Evolutionary conservation across 129 eudicot species (phyloP), one percentile per base, ranked within the genome.

Genomic region (Arctium minus): DNA sequence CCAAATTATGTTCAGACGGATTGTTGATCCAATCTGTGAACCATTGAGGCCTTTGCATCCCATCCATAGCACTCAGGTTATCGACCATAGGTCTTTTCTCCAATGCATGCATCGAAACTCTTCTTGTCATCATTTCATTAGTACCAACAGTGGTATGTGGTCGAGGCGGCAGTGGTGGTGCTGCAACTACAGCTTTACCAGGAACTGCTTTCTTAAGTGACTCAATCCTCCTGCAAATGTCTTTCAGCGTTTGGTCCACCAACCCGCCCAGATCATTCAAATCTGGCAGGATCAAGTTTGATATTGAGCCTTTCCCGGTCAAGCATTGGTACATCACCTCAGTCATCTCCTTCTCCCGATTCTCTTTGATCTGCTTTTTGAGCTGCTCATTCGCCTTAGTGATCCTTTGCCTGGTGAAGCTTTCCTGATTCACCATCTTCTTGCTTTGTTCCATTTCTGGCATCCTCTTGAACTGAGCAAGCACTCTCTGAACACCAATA

Each of bases 391-490:
- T 72, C 1, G 86, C 76, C 50, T 86, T 86, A 1, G 64, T 78
- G 53, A 86, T 86, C 67, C 88, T 81, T 67, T 86, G 79, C 80
- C 76, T 72, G 37, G 81, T 86, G 79, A 72, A 83, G 35, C 85
- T 76, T 17, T 81, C 85, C 38, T 85, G 88, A 35, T 81, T 85
- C 82, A 85, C 82, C 88, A 85, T 85, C 67, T 85, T 85, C 85
- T 81, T 85, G 85, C 82, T 85, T 56, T 85, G 85, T 60, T 85
- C 88, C 88, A 85, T 81, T 70, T 85, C 88, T 0, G 88, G 88
- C 82, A 85, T 80, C 74, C 88, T 39, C 71, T 80, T 81, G 79
- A 85, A 85, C 82, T 81, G 82, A 0, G 85, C 42, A 5, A 85
- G 74, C 40, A 81, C 85, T 0, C 76, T 82, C 22, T 80, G 88